Conservation (phyloP, 2,329 filamentous ascomycete genomes). For the Nemania bipapillata region DNA sequence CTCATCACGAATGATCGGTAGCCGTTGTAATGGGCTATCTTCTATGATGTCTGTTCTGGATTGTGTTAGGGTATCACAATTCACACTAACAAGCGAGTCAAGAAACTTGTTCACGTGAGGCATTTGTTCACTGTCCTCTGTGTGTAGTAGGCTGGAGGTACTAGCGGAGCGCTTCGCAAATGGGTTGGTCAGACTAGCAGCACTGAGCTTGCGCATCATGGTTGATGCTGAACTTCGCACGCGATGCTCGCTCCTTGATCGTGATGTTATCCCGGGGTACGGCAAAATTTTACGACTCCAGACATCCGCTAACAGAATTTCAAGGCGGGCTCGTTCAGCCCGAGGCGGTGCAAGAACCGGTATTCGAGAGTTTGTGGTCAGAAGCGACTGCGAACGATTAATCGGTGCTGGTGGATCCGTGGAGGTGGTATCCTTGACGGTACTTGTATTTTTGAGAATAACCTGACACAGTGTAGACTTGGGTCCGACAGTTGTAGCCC, state of each 20-base stretch:
- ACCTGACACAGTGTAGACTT: conserved; percentile 77
- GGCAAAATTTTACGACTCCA: conserved; percentile 86
- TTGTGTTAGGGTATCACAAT: conserved; percentile 38
- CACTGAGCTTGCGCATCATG: conserved; percentile 87
- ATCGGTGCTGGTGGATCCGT: conserved; percentile 64
- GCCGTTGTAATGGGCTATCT: conserved; percentile 37
- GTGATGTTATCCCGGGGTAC: conserved; percentile 80
- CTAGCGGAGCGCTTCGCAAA: conserved; percentile 78
- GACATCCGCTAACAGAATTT: conserved; percentile 77
- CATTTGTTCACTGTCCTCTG: conserved; percentile 48
- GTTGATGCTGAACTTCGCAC: conserved; percentile 83
- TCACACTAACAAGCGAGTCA: conserved; percentile 42
- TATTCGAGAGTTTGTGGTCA: conserved; percentile 73
- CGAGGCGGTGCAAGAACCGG: conserved; percentile 78
- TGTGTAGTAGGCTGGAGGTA: conserved; percentile 53
- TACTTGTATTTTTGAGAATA: conserved; percentile 85
- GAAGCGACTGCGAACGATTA: conserved; percentile 80
- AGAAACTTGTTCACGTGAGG: conserved; percentile 41
- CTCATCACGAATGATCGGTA: conserved; percentile 51
- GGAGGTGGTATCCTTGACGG: conserved; percentile 66
- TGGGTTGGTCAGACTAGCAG: conserved; percentile 79
- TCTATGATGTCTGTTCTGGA: conserved; percentile 38
- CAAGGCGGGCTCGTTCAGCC: conserved; percentile 79
- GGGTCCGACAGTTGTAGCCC: conserved; percentile 77
- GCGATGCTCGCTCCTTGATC: conserved; percentile 74